phyloP scores from a whole-genome alignment of 306 rosid species.

The Prunus mongolica region DNA sequence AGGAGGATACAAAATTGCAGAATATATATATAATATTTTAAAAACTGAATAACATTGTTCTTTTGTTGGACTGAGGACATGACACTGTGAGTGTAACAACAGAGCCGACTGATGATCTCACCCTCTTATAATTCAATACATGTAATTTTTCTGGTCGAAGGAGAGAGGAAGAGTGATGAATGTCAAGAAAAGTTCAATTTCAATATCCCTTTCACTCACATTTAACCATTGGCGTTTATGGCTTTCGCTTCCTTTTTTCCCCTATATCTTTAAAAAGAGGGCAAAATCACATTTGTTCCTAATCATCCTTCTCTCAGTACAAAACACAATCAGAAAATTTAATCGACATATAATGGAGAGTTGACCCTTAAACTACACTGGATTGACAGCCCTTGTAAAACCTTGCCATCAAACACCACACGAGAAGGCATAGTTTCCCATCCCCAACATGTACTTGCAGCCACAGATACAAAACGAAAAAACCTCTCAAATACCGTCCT shows the following conservation, averaged over 20 bases:
- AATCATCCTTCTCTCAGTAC: slow-evolving; percentile 1
- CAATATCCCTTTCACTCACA: slow-evolving; percentile 18
- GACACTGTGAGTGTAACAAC: too few species aligned
- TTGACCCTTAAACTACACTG: neutral
- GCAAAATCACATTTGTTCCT: neutral
- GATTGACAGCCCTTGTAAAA: slow-evolving; percentile 32
- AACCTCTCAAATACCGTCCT: neutral
- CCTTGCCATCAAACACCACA: slow-evolving; percentile 26
- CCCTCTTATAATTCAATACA: too few species aligned
- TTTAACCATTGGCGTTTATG: slow-evolving; percentile 17
- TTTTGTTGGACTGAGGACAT: too few species aligned
- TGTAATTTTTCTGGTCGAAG: neutral
- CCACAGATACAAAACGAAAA: neutral
- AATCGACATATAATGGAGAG: neutral
- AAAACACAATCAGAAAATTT: neutral
- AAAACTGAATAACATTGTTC: too few species aligned
- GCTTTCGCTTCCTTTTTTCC: neutral
- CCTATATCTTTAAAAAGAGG: slow-evolving; percentile 2
- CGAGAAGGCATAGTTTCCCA: slow-evolving; percentile 1
- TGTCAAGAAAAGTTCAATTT: neutral
- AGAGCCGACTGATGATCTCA: too few species aligned
- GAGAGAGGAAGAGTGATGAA: neutral
- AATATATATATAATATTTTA: too few species aligned
- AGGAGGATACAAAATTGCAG: too few species aligned
- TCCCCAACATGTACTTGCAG: slow-evolving; percentile 4